A percentile compares a stretch with the other conserved stretches of the same genome.
Evolutionary conservation across 371 early-diverging fungal species (phyloP).

Genomic region (Apophysomyces trapeziformis): DNA sequence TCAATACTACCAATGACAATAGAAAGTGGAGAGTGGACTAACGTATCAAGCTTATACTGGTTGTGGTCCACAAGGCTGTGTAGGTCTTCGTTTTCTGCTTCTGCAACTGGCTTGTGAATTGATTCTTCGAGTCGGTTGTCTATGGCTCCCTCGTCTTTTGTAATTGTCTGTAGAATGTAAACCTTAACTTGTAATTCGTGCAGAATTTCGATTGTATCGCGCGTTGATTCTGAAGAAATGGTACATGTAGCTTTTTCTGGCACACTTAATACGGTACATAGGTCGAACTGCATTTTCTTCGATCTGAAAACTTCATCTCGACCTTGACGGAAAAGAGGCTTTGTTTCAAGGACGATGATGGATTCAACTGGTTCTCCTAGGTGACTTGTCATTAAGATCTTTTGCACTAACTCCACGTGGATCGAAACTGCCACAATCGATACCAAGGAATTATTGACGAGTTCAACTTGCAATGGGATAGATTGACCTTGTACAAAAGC

Average conservation of each 20-base stretch:
- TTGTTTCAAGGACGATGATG: not conserved
- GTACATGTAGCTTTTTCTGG: not conserved
- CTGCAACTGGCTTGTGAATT: not conserved
- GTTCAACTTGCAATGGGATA: not conserved
- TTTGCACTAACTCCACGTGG: not conserved
- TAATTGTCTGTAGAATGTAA: not conserved
- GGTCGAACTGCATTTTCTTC: not conserved
- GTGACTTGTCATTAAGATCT: not conserved
- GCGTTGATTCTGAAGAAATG: not conserved
- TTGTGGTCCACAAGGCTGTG: not conserved
- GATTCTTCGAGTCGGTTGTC: not conserved
- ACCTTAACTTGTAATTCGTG: not conserved
- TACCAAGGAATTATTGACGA: not conserved
- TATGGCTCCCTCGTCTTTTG: not conserved
- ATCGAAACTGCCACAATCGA: not conserved
- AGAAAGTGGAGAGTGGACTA: not conserved
- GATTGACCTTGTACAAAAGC: not conserved
- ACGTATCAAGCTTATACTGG: not conserved
- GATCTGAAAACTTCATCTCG: not conserved
- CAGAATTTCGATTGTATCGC: constrained; percentile 4
- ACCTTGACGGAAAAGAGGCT: not conserved
- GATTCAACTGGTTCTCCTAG: not conserved
- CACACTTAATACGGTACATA: not conserved
- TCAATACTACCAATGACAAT: not conserved
- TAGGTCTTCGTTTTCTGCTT: not conserved